Conservation (phyloP, 352 stramenopile genomes). For the Pythium folliculosum region DNA sequence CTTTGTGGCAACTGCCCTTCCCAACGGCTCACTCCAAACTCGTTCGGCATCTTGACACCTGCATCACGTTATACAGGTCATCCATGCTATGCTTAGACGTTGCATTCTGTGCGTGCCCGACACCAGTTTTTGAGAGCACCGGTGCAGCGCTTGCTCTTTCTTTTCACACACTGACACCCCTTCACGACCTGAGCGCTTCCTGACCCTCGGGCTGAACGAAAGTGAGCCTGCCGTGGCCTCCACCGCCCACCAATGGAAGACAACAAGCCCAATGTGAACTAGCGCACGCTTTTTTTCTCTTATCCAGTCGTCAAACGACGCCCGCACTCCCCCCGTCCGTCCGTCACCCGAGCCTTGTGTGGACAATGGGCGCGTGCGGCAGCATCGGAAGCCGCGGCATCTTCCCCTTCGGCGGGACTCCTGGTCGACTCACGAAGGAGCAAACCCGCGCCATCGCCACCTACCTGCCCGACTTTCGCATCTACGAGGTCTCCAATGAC, state of each 20-base stretch:
- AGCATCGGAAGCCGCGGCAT: not conserved
- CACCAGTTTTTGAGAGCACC: not conserved
- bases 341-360: not conserved
- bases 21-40: not conserved
- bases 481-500: constrained; percentile 41
- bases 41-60: no score
- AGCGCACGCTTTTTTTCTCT: not conserved
- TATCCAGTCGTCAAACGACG: not conserved
- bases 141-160: not conserved
- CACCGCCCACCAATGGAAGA: not conserved
- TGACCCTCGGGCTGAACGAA: not conserved
- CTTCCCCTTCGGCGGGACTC: not conserved
- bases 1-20: not conserved
- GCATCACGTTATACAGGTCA: no score
- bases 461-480: constrained; percentile 42
- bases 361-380: constrained; percentile 8
- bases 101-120: not conserved
- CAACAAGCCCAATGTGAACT: not conserved
- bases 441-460: constrained; percentile 36
- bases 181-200: constrained; percentile 12
- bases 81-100: not conserved
- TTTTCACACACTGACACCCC: not conserved
- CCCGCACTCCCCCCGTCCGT: not conserved
- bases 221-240: not conserved
- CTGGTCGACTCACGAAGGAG: constrained; percentile 25